phyloP scores from a whole-genome alignment of 31 red algal species.

The Endocladia muricata region DNA sequence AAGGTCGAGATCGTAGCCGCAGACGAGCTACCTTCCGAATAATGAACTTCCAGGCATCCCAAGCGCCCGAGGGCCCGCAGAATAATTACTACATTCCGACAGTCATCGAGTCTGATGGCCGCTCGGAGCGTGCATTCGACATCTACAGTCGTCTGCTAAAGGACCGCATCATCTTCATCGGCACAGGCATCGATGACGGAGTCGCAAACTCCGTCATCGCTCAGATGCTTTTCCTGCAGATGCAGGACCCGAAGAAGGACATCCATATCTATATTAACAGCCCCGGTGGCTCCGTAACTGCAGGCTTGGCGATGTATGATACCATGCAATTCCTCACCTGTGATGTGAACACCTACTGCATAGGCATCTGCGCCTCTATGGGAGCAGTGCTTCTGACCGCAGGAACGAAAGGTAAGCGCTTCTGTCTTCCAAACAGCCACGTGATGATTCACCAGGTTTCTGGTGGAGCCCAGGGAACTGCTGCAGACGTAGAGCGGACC shows the following conservation, averaged over 20 bases:
- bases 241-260: constrained; percentile 49
- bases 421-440: constrained; percentile 70
- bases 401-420: constrained; percentile 63
- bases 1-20: neutral
- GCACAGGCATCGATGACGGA: constrained; percentile 76
- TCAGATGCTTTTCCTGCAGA: constrained; percentile 85
- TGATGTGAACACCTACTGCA: constrained; percentile 69
- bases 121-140: constrained; percentile 88
- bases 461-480: constrained; percentile 83
- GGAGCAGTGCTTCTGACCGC: constrained; percentile 79
- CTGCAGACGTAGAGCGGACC: constrained; percentile 79
- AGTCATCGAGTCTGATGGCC: constrained; percentile 78
- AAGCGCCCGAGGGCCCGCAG: too few species aligned
- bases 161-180: constrained; percentile 82
- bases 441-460: constrained; percentile 95
- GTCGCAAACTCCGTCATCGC: constrained; percentile 70
- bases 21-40: too few species aligned
- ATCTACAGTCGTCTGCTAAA: constrained; percentile 93
- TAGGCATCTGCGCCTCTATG: constrained; percentile 87
- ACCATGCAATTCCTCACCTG: constrained; percentile 87
- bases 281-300: constrained; percentile 81
- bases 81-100: too few species aligned
- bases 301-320: constrained; percentile 88
- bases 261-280: constrained; percentile 93
- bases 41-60: too few species aligned